phyloP scores from a whole-genome alignment of 805 yeast species.

The Candida nitratophila region DNA sequence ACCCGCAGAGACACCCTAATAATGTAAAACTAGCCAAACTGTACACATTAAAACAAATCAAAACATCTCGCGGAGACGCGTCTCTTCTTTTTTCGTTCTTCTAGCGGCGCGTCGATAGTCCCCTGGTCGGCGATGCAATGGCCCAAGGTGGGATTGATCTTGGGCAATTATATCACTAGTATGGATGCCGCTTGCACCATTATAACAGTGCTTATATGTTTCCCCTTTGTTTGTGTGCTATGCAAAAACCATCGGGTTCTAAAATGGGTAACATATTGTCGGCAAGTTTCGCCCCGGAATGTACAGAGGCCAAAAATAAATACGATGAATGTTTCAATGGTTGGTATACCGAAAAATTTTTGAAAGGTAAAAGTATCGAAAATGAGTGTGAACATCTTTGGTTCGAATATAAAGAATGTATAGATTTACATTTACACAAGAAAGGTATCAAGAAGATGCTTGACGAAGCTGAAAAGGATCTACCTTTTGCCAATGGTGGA shows the following conservation, averaged over 20 bases:
- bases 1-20: too few relatives aligned
- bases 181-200: too few relatives aligned
- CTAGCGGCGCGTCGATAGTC: too few relatives aligned
- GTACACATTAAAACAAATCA: too few relatives aligned
- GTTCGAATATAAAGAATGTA: conserved; percentile 84
- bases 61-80: too few relatives aligned
- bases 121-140: too few relatives aligned
- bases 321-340: conserved; percentile 91
- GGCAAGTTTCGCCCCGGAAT: conserved; percentile 94
- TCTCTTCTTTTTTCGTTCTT: too few relatives aligned
- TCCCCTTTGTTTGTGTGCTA: too few relatives aligned
- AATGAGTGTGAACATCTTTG: conserved; percentile 91
- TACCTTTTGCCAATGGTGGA: conserved; percentile 77
- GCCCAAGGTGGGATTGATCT: too few relatives aligned
- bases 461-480: conserved; percentile 84
- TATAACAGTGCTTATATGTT: too few relatives aligned
- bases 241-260: background rate
- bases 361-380: conserved; percentile 52
- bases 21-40: too few relatives aligned
- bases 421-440: conserved; percentile 59
- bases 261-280: conserved; percentile 69
- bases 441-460: conserved; percentile 77
- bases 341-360: conserved; percentile 89
- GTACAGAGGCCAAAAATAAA: conserved; percentile 76
- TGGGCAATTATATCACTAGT: too few relatives aligned